Evolutionary conservation across 306 rosid species (phyloP).

Genomic region (Cicer yamashitae): DNA sequence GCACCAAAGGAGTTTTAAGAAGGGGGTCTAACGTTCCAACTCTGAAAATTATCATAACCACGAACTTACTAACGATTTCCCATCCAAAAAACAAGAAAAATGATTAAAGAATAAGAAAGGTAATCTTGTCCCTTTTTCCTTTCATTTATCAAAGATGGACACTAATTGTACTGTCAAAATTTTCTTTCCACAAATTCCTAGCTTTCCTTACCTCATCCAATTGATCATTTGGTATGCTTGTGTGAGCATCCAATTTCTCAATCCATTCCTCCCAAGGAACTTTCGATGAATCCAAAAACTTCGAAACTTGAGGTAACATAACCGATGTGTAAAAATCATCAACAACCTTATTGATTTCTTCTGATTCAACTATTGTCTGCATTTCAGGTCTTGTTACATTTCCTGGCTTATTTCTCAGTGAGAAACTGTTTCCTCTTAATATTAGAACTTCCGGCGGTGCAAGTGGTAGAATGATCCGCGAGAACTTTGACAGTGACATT

Average conservation of each 20-base stretch:
- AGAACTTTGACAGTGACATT: constrained; percentile 74
- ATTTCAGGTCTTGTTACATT: constrained; percentile 75
- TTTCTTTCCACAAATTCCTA: constrained; percentile 70
- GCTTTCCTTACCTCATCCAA: constrained; percentile 72
- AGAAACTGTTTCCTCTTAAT: constrained; percentile 76
- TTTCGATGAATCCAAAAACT: constrained; percentile 66
- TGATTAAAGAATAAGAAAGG: neutral
- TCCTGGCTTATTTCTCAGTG: constrained; percentile 66
- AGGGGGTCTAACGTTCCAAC: no score
- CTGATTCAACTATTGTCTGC: constrained; percentile 64
- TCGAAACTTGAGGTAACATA: constrained; percentile 72
- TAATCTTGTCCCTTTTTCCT: constrained; percentile 38
- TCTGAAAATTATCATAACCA: no score
- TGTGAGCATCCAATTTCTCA: constrained; percentile 71
- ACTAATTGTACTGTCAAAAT: constrained; percentile 29
- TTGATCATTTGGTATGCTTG: constrained; percentile 69
- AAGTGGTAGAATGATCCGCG: constrained; percentile 74
- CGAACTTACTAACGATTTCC: no score
- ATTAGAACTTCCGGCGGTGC: constrained; percentile 88
- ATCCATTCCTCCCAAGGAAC: constrained; percentile 88
- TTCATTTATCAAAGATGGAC: constrained; percentile 40
- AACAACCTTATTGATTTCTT: constrained; percentile 63
- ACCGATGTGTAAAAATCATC: constrained; percentile 70
- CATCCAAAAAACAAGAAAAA: no score
- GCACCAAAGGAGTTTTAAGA: neutral